Percentiles rank a stretch among this genome's conserved stretches.
Conservation (phyloP, 1,284 basidiomycete species). For the Peniophora sp. region DNA sequence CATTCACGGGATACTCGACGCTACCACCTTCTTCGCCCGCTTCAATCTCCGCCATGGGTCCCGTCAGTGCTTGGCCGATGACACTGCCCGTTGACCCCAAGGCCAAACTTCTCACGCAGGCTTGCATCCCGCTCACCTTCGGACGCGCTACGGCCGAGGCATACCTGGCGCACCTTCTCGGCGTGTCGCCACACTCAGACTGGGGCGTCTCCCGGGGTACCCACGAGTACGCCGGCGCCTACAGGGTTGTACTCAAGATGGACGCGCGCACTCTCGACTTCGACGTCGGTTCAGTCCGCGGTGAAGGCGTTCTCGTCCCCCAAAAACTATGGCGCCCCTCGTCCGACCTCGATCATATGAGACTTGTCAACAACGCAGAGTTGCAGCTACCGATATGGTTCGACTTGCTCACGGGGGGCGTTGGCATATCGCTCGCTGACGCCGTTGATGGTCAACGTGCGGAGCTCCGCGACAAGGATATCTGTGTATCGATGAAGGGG, state of each 20-base stretch:
- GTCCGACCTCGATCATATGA: background rate
- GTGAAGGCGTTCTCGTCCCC: background rate
- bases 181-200: background rate
- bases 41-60: too few relatives aligned
- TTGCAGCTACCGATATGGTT: conserved; percentile 1
- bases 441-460: background rate
- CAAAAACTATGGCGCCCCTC: background rate
- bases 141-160: too few relatives aligned
- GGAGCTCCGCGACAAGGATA: background rate
- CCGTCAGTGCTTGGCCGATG: too few relatives aligned
- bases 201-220: background rate
- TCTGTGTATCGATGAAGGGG: background rate
- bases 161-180: too few relatives aligned
- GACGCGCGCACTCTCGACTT: too few relatives aligned
- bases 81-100: too few relatives aligned
- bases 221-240: conserved; percentile 1
- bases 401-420: background rate
- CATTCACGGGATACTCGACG: too few relatives aligned
- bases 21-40: too few relatives aligned
- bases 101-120: too few relatives aligned
- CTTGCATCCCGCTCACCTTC: too few relatives aligned
- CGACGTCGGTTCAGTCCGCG: too few relatives aligned
- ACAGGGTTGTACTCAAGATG: too few relatives aligned
- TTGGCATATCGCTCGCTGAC: background rate
- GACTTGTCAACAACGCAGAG: background rate